Conservation (phyloP, 108 stramenopile genomes). For the Fragilariopsis cylindrus region DNA sequence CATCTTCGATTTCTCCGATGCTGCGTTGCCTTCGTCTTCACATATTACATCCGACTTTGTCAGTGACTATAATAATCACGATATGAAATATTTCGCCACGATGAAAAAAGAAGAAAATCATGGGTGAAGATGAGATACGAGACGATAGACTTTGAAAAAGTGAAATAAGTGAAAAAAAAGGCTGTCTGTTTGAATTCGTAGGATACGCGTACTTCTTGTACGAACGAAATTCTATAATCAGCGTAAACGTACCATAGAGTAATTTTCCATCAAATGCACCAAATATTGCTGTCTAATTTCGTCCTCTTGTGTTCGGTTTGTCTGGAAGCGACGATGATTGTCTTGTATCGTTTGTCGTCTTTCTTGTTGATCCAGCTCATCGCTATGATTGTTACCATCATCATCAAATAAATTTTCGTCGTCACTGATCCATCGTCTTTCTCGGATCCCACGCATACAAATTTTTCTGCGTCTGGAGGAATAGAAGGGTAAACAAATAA, state of each 20-base stretch:
- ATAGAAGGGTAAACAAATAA: constrained; percentile 27
- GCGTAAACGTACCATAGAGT: constrained; percentile 32
- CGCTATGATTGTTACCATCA: constrained; percentile 3
- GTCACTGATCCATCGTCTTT: constrained; percentile 28
- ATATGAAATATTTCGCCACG: background rate
- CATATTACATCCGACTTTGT: background rate
- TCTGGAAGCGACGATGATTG: constrained; percentile 4
- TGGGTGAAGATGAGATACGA: background rate
- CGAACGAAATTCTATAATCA: constrained; percentile 4
- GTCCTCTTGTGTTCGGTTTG: constrained; percentile 33
- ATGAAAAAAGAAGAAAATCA: background rate
- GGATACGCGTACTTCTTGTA: background rate
- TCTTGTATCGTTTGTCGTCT: constrained; percentile 13
- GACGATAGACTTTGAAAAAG: background rate
- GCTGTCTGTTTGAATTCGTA: background rate
- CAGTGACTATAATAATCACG: background rate
- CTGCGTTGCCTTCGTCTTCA: background rate
- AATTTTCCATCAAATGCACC: constrained; percentile 15
- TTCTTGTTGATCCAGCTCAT: background rate
- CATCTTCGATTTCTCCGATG: background rate
- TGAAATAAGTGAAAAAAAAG: background rate
- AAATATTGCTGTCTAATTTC: constrained; percentile 40
- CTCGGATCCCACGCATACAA: constrained; percentile 19
- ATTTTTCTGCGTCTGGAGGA: constrained; percentile 12
- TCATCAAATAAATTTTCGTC: constrained; percentile 2